These are phyloP conservation scores for Physaria fendleri DNA, from an alignment of 345 rosid species.

Conservation along the genomic window DNA sequence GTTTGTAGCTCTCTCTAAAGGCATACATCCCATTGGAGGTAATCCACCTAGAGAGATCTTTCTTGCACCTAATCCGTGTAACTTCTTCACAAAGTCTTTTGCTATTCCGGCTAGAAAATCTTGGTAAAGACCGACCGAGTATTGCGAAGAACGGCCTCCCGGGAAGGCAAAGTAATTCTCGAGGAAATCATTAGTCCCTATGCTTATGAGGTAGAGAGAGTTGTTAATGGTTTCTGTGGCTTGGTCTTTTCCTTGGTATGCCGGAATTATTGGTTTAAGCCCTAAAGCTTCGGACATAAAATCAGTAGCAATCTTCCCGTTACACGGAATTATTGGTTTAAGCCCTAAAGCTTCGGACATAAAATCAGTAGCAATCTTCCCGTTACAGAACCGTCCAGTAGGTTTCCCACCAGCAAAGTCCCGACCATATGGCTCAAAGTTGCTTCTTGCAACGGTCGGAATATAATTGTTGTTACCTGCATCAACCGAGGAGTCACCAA, in stretches of 20 bases:
- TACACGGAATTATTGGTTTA: constrained; percentile 44
- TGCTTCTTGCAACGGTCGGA: constrained; percentile 50
- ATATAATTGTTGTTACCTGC: constrained; percentile 54
- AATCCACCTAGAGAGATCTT: constrained; percentile 54
- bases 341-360: constrained; percentile 47
- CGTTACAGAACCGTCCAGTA: constrained; percentile 54
- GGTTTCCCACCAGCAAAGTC: constrained; percentile 45
- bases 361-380: constrained; percentile 45
- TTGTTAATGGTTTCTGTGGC: constrained; percentile 30
- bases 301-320: constrained; percentile 43
- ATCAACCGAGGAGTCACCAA: constrained; percentile 56
- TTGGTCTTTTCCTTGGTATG: constrained; percentile 37
- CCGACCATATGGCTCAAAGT: constrained; percentile 57
- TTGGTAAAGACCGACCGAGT: constrained; percentile 31
- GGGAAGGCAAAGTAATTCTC: constrained; percentile 51
- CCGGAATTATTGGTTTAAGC: constrained; percentile 40
- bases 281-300: constrained; percentile 44
- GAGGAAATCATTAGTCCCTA: constrained; percentile 56
- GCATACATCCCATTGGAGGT: constrained; percentile 70
- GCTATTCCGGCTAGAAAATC: constrained; percentile 40
- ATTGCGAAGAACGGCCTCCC: constrained; percentile 37
- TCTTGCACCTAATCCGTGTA: constrained; percentile 47
- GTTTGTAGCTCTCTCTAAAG: constrained; percentile 54
- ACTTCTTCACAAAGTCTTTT: constrained; percentile 31
- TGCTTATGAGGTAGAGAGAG: constrained; percentile 46